These are phyloP conservation scores for Fulvia fulva DNA, from an alignment of 2,329 filamentous ascomycete genomes.

Conservation along the genomic window DNA sequence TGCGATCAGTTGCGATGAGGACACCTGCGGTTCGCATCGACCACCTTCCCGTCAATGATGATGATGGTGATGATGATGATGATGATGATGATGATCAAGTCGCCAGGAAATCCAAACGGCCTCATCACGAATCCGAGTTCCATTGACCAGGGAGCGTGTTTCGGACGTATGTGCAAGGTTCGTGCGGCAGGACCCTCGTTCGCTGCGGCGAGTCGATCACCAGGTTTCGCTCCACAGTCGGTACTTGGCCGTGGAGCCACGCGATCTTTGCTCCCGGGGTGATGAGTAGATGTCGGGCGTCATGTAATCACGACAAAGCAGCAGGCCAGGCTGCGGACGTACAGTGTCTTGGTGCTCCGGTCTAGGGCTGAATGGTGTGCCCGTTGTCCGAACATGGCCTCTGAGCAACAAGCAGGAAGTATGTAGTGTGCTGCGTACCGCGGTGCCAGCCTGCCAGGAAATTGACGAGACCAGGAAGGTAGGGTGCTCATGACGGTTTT, in stretches of 20 bases:
- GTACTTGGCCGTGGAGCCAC: neutral
- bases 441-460: no score
- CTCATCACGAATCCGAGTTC: neutral
- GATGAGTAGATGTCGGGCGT: neutral
- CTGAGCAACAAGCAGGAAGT: neutral
- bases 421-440: no score
- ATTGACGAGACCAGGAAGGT: neutral
- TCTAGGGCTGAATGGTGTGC: neutral
- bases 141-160: neutral
- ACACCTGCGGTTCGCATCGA: no score
- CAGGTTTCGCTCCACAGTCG: neutral
- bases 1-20: no score
- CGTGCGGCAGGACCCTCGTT: neutral
- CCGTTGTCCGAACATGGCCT: neutral
- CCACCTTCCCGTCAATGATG: neutral
- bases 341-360: neutral
- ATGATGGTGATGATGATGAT: no score
- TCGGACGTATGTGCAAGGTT: neutral
- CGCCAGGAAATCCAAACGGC: neutral
- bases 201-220: neutral
- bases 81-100: neutral
- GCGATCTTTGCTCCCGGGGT: neutral
- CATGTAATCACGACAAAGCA: neutral
- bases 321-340: neutral
- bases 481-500: neutral